A percentile compares a stretch with the other conserved stretches of the same genome.
phyloP scores from a whole-genome alignment of 768 basidiomycete species.

The Lentinula raphanica region DNA sequence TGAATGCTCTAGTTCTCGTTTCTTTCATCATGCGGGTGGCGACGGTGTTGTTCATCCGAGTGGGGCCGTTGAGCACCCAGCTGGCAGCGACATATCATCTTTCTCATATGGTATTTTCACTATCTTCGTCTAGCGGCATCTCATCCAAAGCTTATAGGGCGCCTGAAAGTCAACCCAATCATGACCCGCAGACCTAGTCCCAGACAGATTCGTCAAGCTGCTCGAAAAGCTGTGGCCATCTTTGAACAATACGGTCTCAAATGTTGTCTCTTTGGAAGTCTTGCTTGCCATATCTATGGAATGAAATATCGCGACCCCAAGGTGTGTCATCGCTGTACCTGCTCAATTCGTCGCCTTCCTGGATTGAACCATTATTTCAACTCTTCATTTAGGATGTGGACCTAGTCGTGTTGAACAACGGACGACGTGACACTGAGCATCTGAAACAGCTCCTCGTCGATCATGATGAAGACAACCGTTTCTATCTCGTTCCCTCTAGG shows the following conservation, averaged over 20 bases:
- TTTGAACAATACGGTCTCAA: background rate
- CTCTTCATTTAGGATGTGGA: slow-evolving; percentile 3
- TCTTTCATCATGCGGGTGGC: too few relatives aligned
- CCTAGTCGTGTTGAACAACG: background rate
- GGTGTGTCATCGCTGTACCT: background rate
- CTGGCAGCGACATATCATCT: too few relatives aligned
- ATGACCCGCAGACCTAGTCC: background rate
- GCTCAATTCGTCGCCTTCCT: too few relatives aligned
- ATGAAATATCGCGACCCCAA: slow-evolving; percentile 1
- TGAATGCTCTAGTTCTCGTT: too few relatives aligned
- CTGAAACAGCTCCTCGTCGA: slow-evolving; percentile 3
- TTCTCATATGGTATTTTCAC: too few relatives aligned
- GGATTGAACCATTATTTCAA: background rate
- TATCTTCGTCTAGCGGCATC: too few relatives aligned
- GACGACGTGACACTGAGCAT: background rate
- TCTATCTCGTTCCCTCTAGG: background rate
- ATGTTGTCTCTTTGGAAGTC: slow-evolving; percentile 7
- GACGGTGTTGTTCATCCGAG: too few relatives aligned
- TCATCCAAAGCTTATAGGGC: too few relatives aligned
- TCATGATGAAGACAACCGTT: background rate
- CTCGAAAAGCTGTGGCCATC: background rate
- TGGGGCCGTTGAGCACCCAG: too few relatives aligned
- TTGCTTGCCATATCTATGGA: slow-evolving; percentile 3
- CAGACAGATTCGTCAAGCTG: slow-evolving; percentile 4
- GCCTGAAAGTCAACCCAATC: too few relatives aligned